Conservation (phyloP, 2,329 filamentous ascomycete species). For the Leptographium lundbergii region DNA sequence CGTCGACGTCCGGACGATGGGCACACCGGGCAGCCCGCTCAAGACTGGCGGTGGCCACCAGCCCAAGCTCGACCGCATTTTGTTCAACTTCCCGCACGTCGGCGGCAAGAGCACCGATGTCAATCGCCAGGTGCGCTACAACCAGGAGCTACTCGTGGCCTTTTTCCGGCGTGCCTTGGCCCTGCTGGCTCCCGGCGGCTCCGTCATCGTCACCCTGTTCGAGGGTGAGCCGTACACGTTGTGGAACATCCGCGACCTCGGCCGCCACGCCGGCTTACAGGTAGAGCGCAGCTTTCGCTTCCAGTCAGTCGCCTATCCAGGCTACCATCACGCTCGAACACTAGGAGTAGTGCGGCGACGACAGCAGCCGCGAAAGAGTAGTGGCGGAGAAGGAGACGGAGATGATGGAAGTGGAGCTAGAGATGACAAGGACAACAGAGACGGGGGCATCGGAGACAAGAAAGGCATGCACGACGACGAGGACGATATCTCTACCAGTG, state of each 20-base stretch:
- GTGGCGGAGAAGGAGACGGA: background rate
- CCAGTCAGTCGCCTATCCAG: constrained; percentile 52
- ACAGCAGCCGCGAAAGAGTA: background rate
- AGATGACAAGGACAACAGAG: background rate
- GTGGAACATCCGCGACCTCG: constrained; percentile 88
- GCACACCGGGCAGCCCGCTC: constrained; percentile 8
- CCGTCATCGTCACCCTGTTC: constrained; percentile 76
- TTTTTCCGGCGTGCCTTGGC: constrained; percentile 48
- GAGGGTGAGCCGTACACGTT: constrained; percentile 89
- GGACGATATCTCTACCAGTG: constrained; percentile 13
- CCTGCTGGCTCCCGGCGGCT: constrained; percentile 41
- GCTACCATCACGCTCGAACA: constrained; percentile 62
- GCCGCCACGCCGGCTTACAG: constrained; percentile 59
- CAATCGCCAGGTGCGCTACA: constrained; percentile 84
- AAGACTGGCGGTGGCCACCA: no score
- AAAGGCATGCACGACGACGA: background rate
- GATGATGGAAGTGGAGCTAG: constrained; percentile 14
- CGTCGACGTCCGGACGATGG: constrained; percentile 56
- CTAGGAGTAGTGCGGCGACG: constrained; percentile 42
- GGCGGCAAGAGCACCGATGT: constrained; percentile 87
- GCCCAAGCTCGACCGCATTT: constrained; percentile 50
- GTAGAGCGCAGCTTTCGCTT: constrained; percentile 62
- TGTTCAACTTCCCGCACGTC: constrained; percentile 97
- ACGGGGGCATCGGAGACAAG: background rate
- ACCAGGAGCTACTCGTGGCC: constrained; percentile 64